These are phyloP conservation scores for Picea glauca DNA, from an alignment of 75 land plant species.

Conservation along the genomic window DNA sequence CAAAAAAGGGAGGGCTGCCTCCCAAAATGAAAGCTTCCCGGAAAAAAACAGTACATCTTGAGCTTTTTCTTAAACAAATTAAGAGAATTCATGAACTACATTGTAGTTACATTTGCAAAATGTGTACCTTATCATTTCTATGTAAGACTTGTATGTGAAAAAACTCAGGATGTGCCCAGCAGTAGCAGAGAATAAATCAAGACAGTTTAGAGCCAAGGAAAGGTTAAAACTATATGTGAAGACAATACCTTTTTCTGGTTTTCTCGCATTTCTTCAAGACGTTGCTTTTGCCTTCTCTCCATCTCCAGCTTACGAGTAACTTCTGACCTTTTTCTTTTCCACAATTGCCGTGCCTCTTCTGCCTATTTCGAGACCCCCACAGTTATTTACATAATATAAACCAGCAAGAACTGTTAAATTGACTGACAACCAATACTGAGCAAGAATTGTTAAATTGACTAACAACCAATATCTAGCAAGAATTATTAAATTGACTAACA, in stretches of 20 bases:
- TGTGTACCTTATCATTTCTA: not conserved
- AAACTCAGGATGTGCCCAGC: not conserved
- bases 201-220: not conserved
- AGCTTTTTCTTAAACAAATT: too few species aligned
- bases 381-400: not conserved
- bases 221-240: not conserved
- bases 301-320: conserved; percentile 61
- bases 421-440: not conserved
- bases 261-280: conserved; percentile 72
- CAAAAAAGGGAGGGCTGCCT: too few species aligned
- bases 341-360: conserved; percentile 63
- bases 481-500: too few species aligned
- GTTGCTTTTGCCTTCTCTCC: conserved; percentile 82
- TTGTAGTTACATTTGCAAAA: too few species aligned
- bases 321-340: conserved; percentile 72
- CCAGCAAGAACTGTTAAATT: not conserved
- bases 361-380: conserved; percentile 31
- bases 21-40: too few species aligned
- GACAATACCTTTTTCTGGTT: conserved; percentile 67
- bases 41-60: too few species aligned
- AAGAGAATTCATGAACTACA: too few species aligned
- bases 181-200: not conserved
- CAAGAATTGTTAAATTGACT: not conserved
- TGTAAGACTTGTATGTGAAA: not conserved
- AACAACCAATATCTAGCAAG: not conserved